Conservation (phyloP, 306 rosid genomes). For the Heteromeles arbutifolia region DNA sequence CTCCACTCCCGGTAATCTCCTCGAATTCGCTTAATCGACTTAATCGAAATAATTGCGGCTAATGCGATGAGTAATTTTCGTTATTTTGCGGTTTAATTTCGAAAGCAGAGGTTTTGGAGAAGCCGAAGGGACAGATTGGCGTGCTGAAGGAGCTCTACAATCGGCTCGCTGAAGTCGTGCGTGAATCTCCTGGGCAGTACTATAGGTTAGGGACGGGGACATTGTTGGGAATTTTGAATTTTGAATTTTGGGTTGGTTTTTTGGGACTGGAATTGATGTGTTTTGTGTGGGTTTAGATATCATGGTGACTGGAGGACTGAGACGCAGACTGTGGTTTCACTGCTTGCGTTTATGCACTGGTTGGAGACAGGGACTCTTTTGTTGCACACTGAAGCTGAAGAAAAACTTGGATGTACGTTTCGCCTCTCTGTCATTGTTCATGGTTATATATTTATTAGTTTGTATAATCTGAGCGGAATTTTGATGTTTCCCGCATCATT, state of each 20-base stretch:
- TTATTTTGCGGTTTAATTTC: not conserved
- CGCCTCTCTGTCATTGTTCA: not conserved
- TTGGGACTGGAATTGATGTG: not conserved
- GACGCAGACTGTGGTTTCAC: slow-evolving; percentile 79
- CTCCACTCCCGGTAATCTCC: slow-evolving; percentile 55
- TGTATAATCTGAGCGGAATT: too few species aligned
- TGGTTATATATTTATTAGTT: too few species aligned
- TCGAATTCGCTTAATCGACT: too few species aligned
- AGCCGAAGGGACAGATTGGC: slow-evolving; percentile 57
- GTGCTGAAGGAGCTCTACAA: slow-evolving; percentile 68
- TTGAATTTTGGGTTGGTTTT: not conserved
- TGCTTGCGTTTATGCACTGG: slow-evolving; percentile 87
- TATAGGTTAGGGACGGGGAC: slow-evolving; percentile 42
- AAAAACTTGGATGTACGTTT: slow-evolving; percentile 73
- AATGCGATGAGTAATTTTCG: not conserved
- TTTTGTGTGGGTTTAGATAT: slow-evolving; percentile 39
- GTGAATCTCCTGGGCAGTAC: slow-evolving; percentile 56
- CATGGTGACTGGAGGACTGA: slow-evolving; percentile 93
- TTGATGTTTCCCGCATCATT: too few species aligned
- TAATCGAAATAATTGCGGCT: too few species aligned
- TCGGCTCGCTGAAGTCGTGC: slow-evolving; percentile 59
- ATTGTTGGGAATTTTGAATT: not conserved
- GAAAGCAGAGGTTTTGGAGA: slow-evolving; percentile 61
- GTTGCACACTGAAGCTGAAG: slow-evolving; percentile 66
- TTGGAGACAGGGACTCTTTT: slow-evolving; percentile 82